These are phyloP conservation scores for Murraya koenigii DNA, from an alignment of 345 rosid species.

Conservation along the genomic window DNA sequence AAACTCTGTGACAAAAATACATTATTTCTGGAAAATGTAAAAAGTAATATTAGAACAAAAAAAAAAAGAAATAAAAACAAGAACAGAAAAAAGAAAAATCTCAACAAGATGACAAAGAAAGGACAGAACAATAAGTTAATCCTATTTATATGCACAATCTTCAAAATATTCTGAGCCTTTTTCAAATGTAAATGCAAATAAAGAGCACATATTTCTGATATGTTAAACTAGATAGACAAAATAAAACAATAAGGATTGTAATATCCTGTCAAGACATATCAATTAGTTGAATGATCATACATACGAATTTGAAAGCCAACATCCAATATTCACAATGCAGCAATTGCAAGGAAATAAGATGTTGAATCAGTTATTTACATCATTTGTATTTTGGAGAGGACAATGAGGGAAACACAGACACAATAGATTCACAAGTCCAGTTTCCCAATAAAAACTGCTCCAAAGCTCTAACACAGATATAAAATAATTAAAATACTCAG, in stretches of 20 bases:
- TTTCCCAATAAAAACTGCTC: not conserved
- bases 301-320: not conserved
- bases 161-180: not conserved
- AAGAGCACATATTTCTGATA: not conserved
- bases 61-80: not conserved
- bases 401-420: not conserved
- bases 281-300: not conserved
- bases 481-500: not conserved
- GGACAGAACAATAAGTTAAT: not conserved
- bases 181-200: not conserved
- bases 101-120: not conserved
- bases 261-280: not conserved
- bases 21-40: not conserved
- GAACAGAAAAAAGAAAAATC: not conserved
- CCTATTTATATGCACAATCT: not conserved
- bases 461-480: not conserved
- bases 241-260: too few relatives aligned
- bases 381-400: not conserved
- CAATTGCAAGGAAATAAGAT: not conserved
- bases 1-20: not conserved
- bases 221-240: not conserved
- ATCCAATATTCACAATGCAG: not conserved
- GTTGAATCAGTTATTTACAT: conserved; percentile 13
- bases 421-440: not conserved
- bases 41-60: not conserved